Base-by-base conservation (phyloP, 2,329 filamentous ascomycete genomes). In the Aspergillus puulaauensis region DNA sequence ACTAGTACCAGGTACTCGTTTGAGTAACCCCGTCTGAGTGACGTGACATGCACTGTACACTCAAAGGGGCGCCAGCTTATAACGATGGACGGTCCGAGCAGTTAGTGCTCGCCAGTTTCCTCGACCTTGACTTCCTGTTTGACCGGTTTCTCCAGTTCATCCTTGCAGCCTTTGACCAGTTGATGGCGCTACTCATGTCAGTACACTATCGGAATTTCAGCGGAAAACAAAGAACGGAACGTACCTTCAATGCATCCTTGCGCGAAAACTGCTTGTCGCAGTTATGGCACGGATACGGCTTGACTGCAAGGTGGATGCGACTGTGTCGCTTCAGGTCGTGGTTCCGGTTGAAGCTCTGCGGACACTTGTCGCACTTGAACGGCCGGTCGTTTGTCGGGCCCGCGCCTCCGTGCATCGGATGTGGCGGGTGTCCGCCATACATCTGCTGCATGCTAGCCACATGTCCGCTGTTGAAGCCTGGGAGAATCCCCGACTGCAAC, bases 231-330 rank as follows among this genome's bases (percentile, higher is more conserved):
- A 49, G 46, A 43, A 3, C 21, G 4, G 23, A 17, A 39, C 21
- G 21, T 79, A 98, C 95, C 90, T 98, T 98, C 31, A 99, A 80
- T 9, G 95, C 95, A 75, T 98, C 95, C 73, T 98, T 98, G 59
- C 95, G 84, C 3, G 93, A 97, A 70, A 99, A 99, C 72, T 90
- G 95, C 83, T 98, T 98, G 61, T 96, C 92, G 72, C 95, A 99
- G 69, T 89, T 89, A 6, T 81, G 85, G 73, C 95, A 99, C 0
- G 93, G 93, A 73, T 93, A 98, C 0, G 95, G 95, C 80, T 99
- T 99, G 41, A 98, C 91, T 0, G 92, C 90, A 57, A 98, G 77
- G 75, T 99, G 95, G 58, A 98, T 98, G 50, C 92, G 82, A 80
- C 96, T 96, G 74, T 99, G 95, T 52, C 95, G 85, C 77, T 99